phyloP scores from a whole-genome alignment of 257 asterid species.

The Nicotiana attenuata region DNA sequence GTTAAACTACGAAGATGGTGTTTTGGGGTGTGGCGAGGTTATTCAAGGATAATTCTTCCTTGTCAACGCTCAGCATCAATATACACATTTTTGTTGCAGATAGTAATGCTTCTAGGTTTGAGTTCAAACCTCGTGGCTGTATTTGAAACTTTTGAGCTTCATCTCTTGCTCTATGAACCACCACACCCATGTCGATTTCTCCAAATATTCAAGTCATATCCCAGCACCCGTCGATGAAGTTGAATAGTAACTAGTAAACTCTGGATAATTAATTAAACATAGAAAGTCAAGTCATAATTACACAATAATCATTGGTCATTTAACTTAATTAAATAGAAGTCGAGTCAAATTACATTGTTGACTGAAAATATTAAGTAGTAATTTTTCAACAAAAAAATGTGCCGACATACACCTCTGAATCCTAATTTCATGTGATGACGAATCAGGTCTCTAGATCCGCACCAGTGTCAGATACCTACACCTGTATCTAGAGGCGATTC shows the following conservation, averaged over 20 bases:
- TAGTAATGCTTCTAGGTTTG: not conserved
- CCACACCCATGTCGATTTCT: not conserved
- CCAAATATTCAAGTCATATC: not conserved
- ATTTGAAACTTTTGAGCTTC: not conserved
- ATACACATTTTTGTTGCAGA: slow-evolving; percentile 4
- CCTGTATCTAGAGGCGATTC: not conserved
- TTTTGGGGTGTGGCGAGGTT: not conserved
- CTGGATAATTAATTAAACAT: not conserved
- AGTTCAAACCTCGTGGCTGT: not conserved
- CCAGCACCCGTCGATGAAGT: not conserved
- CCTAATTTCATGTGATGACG: not conserved
- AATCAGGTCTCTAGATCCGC: not conserved
- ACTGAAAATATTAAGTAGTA: not conserved
- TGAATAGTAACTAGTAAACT: not conserved
- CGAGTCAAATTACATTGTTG: not conserved
- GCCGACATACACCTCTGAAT: not conserved
- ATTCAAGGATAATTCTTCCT: not conserved
- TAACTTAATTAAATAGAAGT: not conserved
- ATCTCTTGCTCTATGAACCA: not conserved
- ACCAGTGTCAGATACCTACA: not conserved
- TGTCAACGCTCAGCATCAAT: not conserved
- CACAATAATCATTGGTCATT: not conserved
- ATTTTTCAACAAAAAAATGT: not conserved
- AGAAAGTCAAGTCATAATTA: not conserved
- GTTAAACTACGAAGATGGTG: not conserved